phyloP scores from a whole-genome alignment of 2,329 filamentous ascomycete genomes.

The Trichophyton simii region DNA sequence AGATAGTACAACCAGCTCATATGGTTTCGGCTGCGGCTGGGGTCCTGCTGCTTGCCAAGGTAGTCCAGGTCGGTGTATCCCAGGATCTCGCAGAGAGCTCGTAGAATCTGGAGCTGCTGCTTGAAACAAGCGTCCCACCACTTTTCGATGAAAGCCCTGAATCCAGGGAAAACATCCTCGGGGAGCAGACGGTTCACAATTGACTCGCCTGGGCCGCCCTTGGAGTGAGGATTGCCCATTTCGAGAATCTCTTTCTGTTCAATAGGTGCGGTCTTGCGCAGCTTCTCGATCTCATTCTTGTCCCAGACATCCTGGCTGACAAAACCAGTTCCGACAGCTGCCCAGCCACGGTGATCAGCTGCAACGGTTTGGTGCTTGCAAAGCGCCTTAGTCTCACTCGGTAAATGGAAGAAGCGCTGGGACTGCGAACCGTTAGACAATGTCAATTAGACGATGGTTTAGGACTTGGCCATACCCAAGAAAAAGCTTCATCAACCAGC shows the following conservation, averaged over 20 bases:
- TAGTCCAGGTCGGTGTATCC: background rate
- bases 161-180: too few species aligned
- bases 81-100: background rate
- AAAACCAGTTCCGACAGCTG: too few species aligned
- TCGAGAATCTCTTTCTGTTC: background rate
- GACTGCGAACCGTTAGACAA: too few species aligned
- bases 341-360: too few species aligned
- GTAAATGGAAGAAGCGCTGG: too few species aligned
- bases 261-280: background rate
- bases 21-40: background rate
- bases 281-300: background rate
- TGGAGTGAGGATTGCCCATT: background rate
- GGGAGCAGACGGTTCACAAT: too few species aligned
- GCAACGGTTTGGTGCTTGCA: too few species aligned
- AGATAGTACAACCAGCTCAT: background rate
- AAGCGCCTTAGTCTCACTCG: too few species aligned
- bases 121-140: background rate
- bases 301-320: background rate
- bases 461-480: too few species aligned
- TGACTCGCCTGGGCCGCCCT: background rate
- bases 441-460: too few species aligned
- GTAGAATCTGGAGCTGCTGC: background rate
- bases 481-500: too few species aligned
- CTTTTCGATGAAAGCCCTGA: too few species aligned
- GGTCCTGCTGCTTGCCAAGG: background rate